Evolutionary conservation across 2,329 filamentous ascomycete genomes (phyloP), one percentile per base, ranked within the genome.

Genomic region (Colletotrichum sp.): DNA sequence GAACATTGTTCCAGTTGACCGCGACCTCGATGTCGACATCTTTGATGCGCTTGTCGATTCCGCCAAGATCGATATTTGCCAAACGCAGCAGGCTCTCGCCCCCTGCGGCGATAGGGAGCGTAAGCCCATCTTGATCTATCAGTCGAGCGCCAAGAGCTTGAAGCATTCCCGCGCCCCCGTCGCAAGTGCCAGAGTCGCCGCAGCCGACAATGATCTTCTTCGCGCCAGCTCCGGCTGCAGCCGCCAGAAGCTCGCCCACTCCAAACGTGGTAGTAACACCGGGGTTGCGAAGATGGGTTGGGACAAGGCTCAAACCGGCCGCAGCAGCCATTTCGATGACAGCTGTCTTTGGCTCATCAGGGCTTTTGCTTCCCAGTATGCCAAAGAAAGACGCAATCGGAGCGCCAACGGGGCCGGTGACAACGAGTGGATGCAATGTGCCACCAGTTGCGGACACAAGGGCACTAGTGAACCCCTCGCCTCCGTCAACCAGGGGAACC

Each of bases 291-390:
- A 81, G 80, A 36, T 83, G 79, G 12, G 81, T 80, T 0, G 89
- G 89, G 2, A 90, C 88, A 9, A 90, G 81, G 66, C 88, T 86
- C 8, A 90, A 82, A 2, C 89, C 89, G 26, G 89, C 89, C 1
- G 88, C 89, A 7, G 88, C 88, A 7, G 89, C 89, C 87, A 90
- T 90, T 73, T 90, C 89, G 15, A 90, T 81, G 8, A 90, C 86
- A 5, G 87, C 89, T 7, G 87, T 89, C 21, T 74, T 77, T 30
- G 67, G 80, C 12, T 28, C 52, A 2, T 44, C 68, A 24, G 32
- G 82, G 8, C 24, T 49, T 2, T 32, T 70, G 15, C 26, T 82
- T 77, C 80, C 80, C 12, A 89, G 80, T 44, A 90, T 83, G 9
- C 89, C 89, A 74, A 88, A 88, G 79, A 86, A 86, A 7, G 89